Evolutionary conservation across 345 rosid species (phyloP).

Genomic region (Limnanthes douglasii): DNA sequence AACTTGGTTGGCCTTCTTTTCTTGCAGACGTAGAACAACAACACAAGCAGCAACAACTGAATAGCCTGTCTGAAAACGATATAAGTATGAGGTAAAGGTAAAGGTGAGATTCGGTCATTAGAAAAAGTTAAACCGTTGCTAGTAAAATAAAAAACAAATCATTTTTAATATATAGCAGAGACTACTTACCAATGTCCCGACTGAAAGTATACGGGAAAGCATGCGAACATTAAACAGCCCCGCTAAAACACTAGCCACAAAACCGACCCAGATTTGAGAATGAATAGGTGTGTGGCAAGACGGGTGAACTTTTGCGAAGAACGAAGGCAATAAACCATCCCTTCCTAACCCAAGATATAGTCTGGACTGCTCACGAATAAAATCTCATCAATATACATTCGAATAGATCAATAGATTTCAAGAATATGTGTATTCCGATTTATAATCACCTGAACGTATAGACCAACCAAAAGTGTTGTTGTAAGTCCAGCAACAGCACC

Average conservation of each 20-base stretch:
- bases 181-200: constrained; percentile 76
- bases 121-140: constrained; percentile 1
- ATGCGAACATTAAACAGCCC: constrained; percentile 70
- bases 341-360: constrained; percentile 91
- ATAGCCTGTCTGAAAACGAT: constrained; percentile 76
- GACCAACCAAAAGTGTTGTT: constrained; percentile 86
- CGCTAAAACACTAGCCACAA: constrained; percentile 59
- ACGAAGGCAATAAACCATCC: constrained; percentile 80
- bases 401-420: constrained; percentile 5
- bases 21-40: constrained; percentile 68
- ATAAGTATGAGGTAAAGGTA: background rate
- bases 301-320: constrained; percentile 80
- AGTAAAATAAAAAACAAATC: too few species aligned
- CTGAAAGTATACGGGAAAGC: constrained; percentile 91
- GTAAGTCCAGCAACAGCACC: constrained; percentile 99
- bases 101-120: too few species aligned
- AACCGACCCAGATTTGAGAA: constrained; percentile 95
- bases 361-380: constrained; percentile 54
- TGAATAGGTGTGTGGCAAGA: constrained; percentile 69
- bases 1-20: constrained; percentile 27
- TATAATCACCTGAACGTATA: constrained; percentile 80
- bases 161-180: background rate
- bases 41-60: constrained; percentile 96
- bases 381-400: constrained; percentile 8
- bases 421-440: constrained; percentile 1